A percentile compares a stretch with the other conserved stretches of the same genome.
These are phyloP conservation scores for Talaromyces liani DNA, from an alignment of 495 filamentous ascomycete genomes.

Conservation along the genomic window DNA sequence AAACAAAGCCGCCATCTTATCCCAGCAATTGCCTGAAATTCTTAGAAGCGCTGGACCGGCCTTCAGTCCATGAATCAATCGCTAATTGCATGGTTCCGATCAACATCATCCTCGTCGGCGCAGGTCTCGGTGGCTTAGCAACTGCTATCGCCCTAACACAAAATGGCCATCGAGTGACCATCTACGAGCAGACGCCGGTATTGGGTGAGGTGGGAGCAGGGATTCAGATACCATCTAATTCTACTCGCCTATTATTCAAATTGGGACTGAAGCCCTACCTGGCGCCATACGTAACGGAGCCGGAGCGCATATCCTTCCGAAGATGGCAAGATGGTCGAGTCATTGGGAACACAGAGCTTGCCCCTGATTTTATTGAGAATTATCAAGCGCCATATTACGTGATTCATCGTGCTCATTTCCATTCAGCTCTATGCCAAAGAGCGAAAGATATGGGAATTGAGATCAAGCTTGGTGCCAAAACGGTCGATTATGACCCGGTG, in stretches of 20 bases:
- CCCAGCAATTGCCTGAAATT: constrained; percentile 17
- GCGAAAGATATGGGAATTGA: constrained; percentile 27
- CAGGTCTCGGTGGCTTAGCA: constrained; percentile 44
- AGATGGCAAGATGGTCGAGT: constrained; percentile 33
- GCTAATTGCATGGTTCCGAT: background rate
- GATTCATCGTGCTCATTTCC: constrained; percentile 38
- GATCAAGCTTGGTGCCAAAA: constrained; percentile 17
- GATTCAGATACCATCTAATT: constrained; percentile 53
- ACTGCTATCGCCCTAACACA: constrained; percentile 38
- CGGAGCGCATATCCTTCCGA: constrained; percentile 29
- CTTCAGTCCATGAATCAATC: background rate
- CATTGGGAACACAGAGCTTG: constrained; percentile 29
- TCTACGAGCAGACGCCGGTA: constrained; percentile 37
- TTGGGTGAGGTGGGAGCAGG: constrained; percentile 51
- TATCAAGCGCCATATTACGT: constrained; percentile 35
- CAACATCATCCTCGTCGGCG: constrained; percentile 40
- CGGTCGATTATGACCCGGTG: constrained; percentile 17
- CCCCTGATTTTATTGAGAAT: constrained; percentile 25
- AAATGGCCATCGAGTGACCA: constrained; percentile 36
- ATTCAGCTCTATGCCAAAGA: constrained; percentile 20
- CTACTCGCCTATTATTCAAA: constrained; percentile 36
- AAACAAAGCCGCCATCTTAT: background rate
- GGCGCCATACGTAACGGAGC: constrained; percentile 21
- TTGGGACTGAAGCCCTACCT: constrained; percentile 32
- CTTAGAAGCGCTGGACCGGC: background rate